These are phyloP conservation scores for Brettanomyces naardenensis DNA, from an alignment of 805 yeast species.

Conservation along the genomic window DNA sequence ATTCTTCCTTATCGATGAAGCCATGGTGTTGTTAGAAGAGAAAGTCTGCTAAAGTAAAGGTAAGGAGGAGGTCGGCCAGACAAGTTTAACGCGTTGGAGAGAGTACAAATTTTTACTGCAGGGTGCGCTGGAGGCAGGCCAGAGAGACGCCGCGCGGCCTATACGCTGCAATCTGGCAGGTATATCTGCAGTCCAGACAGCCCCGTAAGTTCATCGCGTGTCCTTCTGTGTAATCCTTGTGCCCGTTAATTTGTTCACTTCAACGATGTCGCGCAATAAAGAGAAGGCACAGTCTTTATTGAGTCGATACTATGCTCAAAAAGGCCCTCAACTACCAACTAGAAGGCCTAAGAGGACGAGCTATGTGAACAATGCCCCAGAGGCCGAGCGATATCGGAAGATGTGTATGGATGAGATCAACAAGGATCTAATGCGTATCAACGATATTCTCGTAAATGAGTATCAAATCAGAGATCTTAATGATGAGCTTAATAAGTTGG, in stretches of 20 bases:
- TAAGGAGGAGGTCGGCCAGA: neutral
- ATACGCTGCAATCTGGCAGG: too few relatives aligned
- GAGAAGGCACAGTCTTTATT: conserved; percentile 72
- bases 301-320: conserved; percentile 54
- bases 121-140: too few relatives aligned
- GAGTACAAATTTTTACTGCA: too few relatives aligned
- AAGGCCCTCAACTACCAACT: conserved; percentile 34
- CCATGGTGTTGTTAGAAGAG: neutral
- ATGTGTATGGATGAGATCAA: conserved; percentile 59
- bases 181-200: too few relatives aligned
- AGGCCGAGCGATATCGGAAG: conserved; percentile 65
- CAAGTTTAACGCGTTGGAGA: too few relatives aligned
- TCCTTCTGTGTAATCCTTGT: too few relatives aligned
- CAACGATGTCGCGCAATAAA: conserved; percentile 61
- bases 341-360: conserved; percentile 51
- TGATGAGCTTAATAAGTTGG: conserved; percentile 59
- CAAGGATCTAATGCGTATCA: conserved; percentile 49
- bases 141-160: too few relatives aligned
- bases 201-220: too few relatives aligned
- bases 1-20: neutral
- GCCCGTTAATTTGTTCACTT: too few relatives aligned
- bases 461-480: conserved; percentile 63
- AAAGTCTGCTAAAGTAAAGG: neutral
- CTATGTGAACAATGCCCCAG: conserved; percentile 33
- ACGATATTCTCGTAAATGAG: conserved; percentile 52